These are phyloP conservation scores for Torrubiella hemipterigena DNA, from an alignment of 2,329 filamentous ascomycete species.

Conservation along the genomic window DNA sequence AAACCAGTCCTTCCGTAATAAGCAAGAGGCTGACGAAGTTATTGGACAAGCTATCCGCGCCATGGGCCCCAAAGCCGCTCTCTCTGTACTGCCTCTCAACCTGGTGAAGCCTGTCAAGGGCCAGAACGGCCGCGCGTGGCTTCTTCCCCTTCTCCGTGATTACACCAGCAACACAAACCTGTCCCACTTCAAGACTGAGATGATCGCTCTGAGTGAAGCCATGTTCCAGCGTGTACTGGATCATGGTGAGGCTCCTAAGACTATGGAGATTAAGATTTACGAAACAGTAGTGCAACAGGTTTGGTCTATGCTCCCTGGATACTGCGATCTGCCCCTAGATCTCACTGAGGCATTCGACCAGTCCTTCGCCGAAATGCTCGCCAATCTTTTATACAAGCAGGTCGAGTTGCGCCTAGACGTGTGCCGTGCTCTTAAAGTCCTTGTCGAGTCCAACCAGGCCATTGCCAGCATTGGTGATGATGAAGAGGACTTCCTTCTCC, in stretches of 20 bases:
- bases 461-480: conserved; percentile 57
- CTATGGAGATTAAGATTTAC: conserved; percentile 94
- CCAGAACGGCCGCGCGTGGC: conserved; percentile 81
- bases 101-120: conserved; percentile 64
- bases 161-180: conserved; percentile 82
- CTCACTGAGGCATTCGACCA: conserved; percentile 69
- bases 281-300: conserved; percentile 93
- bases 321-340: conserved; percentile 86
- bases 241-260: conserved; percentile 72
- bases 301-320: conserved; percentile 87
- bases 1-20: conserved; percentile 80
- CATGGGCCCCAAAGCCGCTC: conserved; percentile 78
- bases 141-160: conserved; percentile 83
- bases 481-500: conserved; percentile 62
- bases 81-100: conserved; percentile 77
- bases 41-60: conserved; percentile 78
- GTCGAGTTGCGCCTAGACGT: conserved; percentile 77
- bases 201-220: conserved; percentile 78
- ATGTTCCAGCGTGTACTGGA: conserved; percentile 86
- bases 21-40: conserved; percentile 88
- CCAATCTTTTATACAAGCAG: conserved; percentile 88
- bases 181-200: conserved; percentile 70
- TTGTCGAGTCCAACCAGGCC: conserved; percentile 86
- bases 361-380: conserved; percentile 75
- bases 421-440: conserved; percentile 71